A percentile compares a stretch with the other conserved stretches of the same genome.
Conservation (phyloP, 2,329 filamentous ascomycete species). For the Alternaria conjuncta region DNA sequence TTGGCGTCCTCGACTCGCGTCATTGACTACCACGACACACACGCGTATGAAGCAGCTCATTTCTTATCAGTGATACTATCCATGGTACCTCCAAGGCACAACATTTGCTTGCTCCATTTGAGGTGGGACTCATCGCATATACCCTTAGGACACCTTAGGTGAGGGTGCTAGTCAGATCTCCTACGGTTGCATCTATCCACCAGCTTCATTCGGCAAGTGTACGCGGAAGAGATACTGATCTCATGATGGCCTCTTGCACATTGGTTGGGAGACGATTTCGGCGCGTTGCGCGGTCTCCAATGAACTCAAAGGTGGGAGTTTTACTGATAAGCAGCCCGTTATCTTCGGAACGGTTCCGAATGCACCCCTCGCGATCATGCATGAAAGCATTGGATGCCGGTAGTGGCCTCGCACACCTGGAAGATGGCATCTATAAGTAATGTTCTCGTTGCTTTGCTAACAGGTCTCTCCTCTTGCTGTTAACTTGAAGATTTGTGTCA, state of each 20-base stretch:
- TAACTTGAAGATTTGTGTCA: neutral
- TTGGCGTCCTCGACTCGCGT: neutral
- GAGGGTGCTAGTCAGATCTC: neutral
- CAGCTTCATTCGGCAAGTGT: neutral
- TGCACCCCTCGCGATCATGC: conserved; percentile 17
- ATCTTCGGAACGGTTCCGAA: conserved; percentile 20
- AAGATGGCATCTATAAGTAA: neutral
- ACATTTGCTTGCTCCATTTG: accelerated
- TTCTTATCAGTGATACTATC: neutral
- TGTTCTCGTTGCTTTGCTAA: neutral
- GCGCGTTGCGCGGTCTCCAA: neutral
- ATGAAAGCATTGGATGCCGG: neutral
- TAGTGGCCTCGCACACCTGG: neutral
- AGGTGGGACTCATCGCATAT: neutral
- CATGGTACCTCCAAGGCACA: neutral
- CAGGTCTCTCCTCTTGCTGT: neutral
- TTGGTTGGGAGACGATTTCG: neutral
- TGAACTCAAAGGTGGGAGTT: conserved; percentile 6
- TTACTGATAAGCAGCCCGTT: conserved; percentile 15
- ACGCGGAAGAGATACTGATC: neutral
- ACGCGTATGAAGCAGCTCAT: neutral
- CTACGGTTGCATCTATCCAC: neutral
- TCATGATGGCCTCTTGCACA: neutral
- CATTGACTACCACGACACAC: neutral
- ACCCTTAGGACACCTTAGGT: too few relatives aligned